Evolutionary conservation across 352 stramenopile genomes (phyloP), one percentile per base, ranked within the genome.

Genomic region (Globisporangium megalacanthum): DNA sequence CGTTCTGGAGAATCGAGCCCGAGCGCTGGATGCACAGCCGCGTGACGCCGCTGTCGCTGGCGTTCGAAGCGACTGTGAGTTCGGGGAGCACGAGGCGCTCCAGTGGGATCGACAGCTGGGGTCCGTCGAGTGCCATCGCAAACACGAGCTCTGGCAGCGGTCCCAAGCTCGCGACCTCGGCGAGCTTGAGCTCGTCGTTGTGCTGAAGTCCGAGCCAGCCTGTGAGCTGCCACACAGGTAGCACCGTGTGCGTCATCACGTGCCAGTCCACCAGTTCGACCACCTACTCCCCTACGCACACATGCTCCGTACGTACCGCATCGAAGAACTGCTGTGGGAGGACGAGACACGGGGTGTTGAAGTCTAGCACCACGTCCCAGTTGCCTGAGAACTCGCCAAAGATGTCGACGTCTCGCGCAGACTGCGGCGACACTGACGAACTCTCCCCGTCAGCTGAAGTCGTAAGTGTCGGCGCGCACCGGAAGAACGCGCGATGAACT

Each of bases 321-420:
- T 85, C 75, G 46, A 83, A 89, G 54, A 88, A 88, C 50, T 89
- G 73, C 36, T 66, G 64, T 2, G 79, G 77, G 0, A 89, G 73
- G 19, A 70, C 63, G 17, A 89, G 68, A 39, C 79, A 89, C 6
- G 77, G 75, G 0, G 63, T 45, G 56, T 88, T 83, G 33, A 86
- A 80, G 49, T 89, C 79, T 25, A 89, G 54, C 4, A 67, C 45
- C 9, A 72, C 75, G 41, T 89, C 72, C 79, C 79, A 89, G 50
- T 74, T 79, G 37, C 68, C 70, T 33, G 79, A 73, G 50, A 74
- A 75, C 37, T 78, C 73, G 2, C 75, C 79, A 58, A 89, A 77
- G 52, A 86, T 52, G 39, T 64, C 56, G 31, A 77, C 68, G 7
- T 52, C 33, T 17, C 58, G 54, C 1, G 57, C 37, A 10, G 33